A percentile compares a stretch with the other conserved stretches of the same genome.
These are phyloP conservation scores for Moesziomyces antarcticus DNA, from an alignment of 1,284 basidiomycete species.

Conservation along the genomic window DNA sequence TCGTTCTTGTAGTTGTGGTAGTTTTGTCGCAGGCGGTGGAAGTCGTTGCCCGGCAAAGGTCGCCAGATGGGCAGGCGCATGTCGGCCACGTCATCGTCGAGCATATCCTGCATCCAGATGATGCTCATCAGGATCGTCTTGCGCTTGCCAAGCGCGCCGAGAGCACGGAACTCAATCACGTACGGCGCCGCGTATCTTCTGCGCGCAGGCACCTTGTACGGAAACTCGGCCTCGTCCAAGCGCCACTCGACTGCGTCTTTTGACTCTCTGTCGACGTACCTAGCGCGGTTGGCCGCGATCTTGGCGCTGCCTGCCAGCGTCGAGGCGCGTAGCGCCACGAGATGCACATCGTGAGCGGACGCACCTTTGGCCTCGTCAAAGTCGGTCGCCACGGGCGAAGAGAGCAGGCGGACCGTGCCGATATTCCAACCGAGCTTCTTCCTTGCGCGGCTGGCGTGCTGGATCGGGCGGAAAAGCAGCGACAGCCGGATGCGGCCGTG, in stretches of 20 bases:
- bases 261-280: constrained; percentile 11
- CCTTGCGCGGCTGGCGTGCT: constrained; percentile 20
- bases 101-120: constrained; percentile 52
- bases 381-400: constrained; percentile 34
- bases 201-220: constrained; percentile 44
- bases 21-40: constrained; percentile 51
- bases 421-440: constrained; percentile 47
- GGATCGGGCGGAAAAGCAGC: constrained; percentile 44
- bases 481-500: constrained; percentile 43
- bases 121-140: constrained; percentile 39
- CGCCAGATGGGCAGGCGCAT: constrained; percentile 44
- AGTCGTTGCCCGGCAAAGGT: constrained; percentile 21
- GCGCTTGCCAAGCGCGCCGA: constrained; percentile 31
- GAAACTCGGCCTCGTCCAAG: constrained; percentile 21
- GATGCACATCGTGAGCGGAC: constrained; percentile 17
- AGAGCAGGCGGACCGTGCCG: constrained; percentile 39
- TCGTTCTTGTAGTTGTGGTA: constrained; percentile 46
- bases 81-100: constrained; percentile 45
- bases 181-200: constrained; percentile 44
- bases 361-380: constrained; percentile 31
- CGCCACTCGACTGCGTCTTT: constrained; percentile 34
- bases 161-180: constrained; percentile 46
- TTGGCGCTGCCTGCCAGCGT: constrained; percentile 35
- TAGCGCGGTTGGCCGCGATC: constrained; percentile 17
- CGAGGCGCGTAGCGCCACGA: constrained; percentile 24